These are phyloP conservation scores for Wickerhamiella sorbophila DNA, from an alignment of 805 yeast species.

Conservation along the genomic window DNA sequence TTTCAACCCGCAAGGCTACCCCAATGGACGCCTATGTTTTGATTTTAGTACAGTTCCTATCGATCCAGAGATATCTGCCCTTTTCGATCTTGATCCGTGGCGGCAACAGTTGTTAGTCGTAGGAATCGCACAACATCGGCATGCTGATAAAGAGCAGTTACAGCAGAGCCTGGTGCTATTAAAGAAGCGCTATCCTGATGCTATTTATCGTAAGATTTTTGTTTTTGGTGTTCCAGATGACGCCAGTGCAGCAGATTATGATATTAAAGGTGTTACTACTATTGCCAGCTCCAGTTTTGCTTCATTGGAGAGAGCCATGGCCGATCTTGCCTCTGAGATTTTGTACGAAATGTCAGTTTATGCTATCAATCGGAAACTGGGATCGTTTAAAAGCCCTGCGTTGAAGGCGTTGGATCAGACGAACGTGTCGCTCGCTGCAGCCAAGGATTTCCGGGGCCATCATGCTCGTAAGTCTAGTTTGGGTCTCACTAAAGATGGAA, in stretches of 20 bases:
- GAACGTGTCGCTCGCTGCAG: conserved; percentile 4
- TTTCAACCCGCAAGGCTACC: conserved; percentile 78
- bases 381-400: conserved; percentile 69
- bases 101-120: conserved; percentile 48
- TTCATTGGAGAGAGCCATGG: conserved; percentile 46
- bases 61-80: conserved; percentile 45
- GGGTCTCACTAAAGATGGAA: conserved; percentile 15
- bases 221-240: conserved; percentile 32
- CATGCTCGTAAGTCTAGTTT: neutral
- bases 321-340: conserved; percentile 56
- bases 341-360: conserved; percentile 44
- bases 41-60: conserved; percentile 35
- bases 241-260: conserved; percentile 2
- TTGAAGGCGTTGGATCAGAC: conserved; percentile 19
- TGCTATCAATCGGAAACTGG: conserved; percentile 63
- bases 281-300: conserved; percentile 22
- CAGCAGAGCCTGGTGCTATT: conserved; percentile 28
- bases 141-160: conserved; percentile 12
- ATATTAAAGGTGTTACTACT: conserved; percentile 15
- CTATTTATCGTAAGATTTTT: conserved; percentile 40
- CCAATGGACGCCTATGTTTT: conserved; percentile 58
- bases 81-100: conserved; percentile 84
- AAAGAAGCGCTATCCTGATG: conserved; percentile 33
- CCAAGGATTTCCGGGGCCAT: conserved; percentile 8
- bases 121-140: conserved; percentile 30